phyloP scores from a whole-genome alignment of 352 stramenopile species.

The Pythium chondricola region DNA sequence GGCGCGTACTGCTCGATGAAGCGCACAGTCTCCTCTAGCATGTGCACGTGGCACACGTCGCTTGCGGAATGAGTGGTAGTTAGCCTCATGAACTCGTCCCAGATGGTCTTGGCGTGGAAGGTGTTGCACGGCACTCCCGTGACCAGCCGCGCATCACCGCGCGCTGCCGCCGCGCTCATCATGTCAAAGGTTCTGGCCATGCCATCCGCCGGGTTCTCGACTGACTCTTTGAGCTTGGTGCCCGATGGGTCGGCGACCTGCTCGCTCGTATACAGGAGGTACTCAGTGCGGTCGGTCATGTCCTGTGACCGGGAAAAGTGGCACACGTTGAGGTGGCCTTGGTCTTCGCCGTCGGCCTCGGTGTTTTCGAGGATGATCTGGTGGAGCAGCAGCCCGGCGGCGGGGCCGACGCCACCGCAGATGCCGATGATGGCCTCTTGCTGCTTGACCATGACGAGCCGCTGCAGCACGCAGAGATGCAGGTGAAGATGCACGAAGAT shows the following conservation, averaged over 20 bases:
- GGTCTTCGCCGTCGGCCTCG: slow-evolving; percentile 49
- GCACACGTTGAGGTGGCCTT: slow-evolving; percentile 58
- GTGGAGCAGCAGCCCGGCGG: slow-evolving; percentile 63
- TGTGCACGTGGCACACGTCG: slow-evolving; percentile 42
- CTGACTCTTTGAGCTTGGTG: background rate
- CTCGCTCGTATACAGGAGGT: slow-evolving; percentile 25
- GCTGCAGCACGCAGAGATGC: slow-evolving; percentile 5
- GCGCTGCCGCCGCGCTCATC: slow-evolving; percentile 41
- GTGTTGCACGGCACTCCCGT: slow-evolving; percentile 69
- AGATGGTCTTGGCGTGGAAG: slow-evolving; percentile 67
- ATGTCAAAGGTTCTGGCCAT: slow-evolving; percentile 75
- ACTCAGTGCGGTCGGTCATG: slow-evolving; percentile 70
- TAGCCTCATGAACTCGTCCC: slow-evolving; percentile 55
- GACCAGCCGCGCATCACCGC: slow-evolving; percentile 36
- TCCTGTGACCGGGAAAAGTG: slow-evolving; percentile 73
- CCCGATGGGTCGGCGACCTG: background rate
- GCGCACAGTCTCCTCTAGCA: slow-evolving; percentile 62
- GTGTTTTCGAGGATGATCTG: slow-evolving; percentile 71
- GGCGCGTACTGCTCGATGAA: slow-evolving; percentile 45
- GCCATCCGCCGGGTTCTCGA: slow-evolving; percentile 64
- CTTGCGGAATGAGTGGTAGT: slow-evolving; percentile 13
- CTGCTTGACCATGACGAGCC: slow-evolving; percentile 20
- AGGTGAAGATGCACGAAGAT: slow-evolving; percentile 4
- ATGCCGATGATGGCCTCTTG: slow-evolving; percentile 62
- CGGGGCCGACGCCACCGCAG: slow-evolving; percentile 63